Conservation (phyloP, 768 basidiomycete genomes). For the Lepiota venenata region DNA sequence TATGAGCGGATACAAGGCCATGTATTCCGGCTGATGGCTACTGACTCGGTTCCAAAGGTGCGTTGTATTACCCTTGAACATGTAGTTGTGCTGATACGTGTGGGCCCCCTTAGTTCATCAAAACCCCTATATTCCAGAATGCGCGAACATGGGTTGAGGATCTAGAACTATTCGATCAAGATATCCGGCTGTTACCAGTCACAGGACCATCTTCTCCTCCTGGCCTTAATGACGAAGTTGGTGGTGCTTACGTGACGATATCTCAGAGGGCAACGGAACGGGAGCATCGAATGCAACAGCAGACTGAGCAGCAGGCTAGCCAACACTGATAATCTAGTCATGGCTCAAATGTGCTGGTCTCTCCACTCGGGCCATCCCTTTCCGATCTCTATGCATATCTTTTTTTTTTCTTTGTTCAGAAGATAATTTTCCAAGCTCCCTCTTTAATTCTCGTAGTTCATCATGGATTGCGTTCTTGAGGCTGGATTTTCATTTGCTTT, state of each 20-base stretch:
- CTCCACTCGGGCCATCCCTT: neutral
- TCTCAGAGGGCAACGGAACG: conserved; percentile 79
- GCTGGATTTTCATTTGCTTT: conserved; percentile 8
- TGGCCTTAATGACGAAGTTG: conserved; percentile 71
- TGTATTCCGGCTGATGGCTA: conserved; percentile 97
- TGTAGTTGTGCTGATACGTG: conserved; percentile 9
- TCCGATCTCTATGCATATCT: conserved; percentile 13
- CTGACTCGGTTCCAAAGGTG: conserved; percentile 98
- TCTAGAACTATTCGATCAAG: conserved; percentile 62
- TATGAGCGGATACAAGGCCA: conserved; percentile 97
- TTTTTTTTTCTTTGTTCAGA: conserved; percentile 16
- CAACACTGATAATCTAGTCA: neutral
- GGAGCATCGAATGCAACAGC: conserved; percentile 42
- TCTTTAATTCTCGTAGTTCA: conserved; percentile 6
- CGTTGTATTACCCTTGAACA: conserved; percentile 13
- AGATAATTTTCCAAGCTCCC: conserved; percentile 15
- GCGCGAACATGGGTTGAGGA: conserved; percentile 79
- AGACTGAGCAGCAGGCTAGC: conserved; percentile 5
- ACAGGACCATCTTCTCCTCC: conserved; percentile 63
- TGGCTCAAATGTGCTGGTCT: neutral
- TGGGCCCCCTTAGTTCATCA: conserved; percentile 65
- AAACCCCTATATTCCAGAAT: conserved; percentile 77
- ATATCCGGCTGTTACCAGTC: conserved; percentile 48
- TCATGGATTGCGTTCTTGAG: neutral
- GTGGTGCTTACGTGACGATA: conserved; percentile 84